Conservation (phyloP, 2,329 filamentous ascomycete genomes). For the Zymoseptoria crescenta region DNA sequence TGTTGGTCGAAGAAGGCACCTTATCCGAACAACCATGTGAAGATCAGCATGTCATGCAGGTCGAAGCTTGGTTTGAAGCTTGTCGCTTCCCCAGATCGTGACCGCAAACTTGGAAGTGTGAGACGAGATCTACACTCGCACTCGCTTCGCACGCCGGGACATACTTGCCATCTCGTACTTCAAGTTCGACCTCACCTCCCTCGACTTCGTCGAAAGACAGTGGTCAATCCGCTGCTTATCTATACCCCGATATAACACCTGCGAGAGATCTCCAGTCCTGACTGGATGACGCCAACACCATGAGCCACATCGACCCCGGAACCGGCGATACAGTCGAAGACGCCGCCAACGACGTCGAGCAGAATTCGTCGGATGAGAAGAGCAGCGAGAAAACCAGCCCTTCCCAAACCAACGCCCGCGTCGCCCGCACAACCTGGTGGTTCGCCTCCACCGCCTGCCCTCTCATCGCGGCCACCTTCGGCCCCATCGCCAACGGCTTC, state of each 20-base stretch:
- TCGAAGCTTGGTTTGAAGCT: no score
- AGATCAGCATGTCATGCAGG: no score
- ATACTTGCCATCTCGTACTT: not conserved
- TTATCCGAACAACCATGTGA: no score
- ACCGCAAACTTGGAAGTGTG: not conserved
- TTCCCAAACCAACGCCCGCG: conserved; percentile 25
- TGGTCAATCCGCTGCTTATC: not conserved
- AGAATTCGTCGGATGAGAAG: conserved; percentile 24
- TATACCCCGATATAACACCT: not conserved
- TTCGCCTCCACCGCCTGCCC: conserved; percentile 53
- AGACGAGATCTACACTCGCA: not conserved
- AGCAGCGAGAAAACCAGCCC: conserved; percentile 31
- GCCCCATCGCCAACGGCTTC: conserved; percentile 33
- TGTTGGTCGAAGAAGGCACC: no score
- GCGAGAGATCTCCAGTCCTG: not conserved
- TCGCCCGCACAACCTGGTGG: conserved; percentile 48
- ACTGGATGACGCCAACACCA: conserved; percentile 5
- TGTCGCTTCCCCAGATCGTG: not conserved
- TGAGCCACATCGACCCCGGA: conserved; percentile 41
- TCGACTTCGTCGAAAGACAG: not conserved
- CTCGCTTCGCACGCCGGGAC: not conserved
- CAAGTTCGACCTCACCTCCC: not conserved
- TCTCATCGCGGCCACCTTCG: conserved; percentile 44
- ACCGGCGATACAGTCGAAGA: conserved; percentile 43
- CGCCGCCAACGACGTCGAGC: conserved; percentile 36